phyloP scores from a whole-genome alignment of 331 rosid species.

The Rhamnella rubrinervis region DNA sequence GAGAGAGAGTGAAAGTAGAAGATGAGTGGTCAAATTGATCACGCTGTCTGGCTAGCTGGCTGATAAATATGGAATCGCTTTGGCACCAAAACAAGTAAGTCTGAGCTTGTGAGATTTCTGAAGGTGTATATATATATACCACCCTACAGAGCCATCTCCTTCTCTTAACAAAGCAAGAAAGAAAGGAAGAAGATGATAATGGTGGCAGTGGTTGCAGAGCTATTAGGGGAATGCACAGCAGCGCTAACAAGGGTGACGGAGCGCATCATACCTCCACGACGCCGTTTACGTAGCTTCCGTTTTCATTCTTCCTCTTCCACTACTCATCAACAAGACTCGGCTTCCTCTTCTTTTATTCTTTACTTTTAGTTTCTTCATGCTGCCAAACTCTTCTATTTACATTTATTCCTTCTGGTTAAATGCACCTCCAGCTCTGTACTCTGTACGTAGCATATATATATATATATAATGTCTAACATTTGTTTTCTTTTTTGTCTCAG shows the following conservation, averaged over 20 bases:
- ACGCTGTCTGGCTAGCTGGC: constrained; percentile 1
- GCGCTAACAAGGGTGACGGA: constrained; percentile 42
- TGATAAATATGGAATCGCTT: constrained; percentile 25
- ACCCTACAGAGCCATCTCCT: too few relatives aligned
- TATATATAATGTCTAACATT: too few relatives aligned
- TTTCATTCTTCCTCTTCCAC: constrained; percentile 25
- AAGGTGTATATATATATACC: not conserved
- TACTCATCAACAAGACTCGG: constrained; percentile 25
- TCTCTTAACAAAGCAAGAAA: not conserved
- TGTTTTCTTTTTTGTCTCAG: too few relatives aligned
- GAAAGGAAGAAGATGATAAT: constrained; percentile 50
- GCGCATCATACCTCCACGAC: constrained; percentile 32
- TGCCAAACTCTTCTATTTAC: too few relatives aligned
- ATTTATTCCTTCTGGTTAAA: too few relatives aligned
- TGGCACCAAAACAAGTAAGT: not conserved
- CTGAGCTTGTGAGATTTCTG: too few relatives aligned
- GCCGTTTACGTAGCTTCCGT: constrained; percentile 10
- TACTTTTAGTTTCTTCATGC: constrained; percentile 33
- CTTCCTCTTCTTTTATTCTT: constrained; percentile 49
- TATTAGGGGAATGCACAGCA: constrained; percentile 47
- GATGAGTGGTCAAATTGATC: not conserved
- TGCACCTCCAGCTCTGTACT: too few relatives aligned
- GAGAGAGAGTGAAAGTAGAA: not conserved
- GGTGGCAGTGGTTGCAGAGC: constrained; percentile 56
- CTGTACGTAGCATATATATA: too few relatives aligned